These are phyloP conservation scores for Paramecium biaurelia DNA, from an alignment of 73 alveolate genomes.

Conservation along the genomic window DNA sequence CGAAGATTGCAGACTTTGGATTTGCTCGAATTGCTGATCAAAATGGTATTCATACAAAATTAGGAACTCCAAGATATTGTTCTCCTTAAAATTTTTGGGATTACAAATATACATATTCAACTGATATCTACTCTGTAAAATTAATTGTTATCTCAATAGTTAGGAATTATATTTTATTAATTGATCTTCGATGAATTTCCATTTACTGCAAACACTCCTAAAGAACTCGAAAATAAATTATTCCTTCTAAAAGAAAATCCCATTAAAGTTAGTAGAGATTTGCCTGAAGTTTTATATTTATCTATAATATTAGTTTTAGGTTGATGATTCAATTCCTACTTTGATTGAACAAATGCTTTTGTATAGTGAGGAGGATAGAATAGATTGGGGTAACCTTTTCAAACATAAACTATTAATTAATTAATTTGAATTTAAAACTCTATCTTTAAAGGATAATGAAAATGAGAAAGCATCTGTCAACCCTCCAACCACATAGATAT, in stretches of 20 bases:
- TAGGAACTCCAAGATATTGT: not conserved
- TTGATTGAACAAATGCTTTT: not conserved
- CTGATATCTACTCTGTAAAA: not conserved
- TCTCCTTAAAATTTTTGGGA: not conserved
- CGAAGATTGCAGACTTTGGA: not conserved
- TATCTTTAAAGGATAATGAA: no score
- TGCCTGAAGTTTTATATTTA: not conserved
- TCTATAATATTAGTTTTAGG: not conserved
- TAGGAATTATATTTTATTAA: not conserved
- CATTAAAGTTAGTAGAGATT: not conserved
- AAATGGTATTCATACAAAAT: not conserved
- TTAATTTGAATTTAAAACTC: not conserved
- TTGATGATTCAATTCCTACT: not conserved
- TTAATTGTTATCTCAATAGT: not conserved
- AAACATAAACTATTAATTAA: not conserved
- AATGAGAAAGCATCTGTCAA: no score
- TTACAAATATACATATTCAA: not conserved
- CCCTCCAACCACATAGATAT: no score
- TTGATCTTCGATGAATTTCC: not conserved
- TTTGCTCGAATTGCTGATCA: not conserved
- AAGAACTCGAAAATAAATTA: not conserved
- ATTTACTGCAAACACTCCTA: not conserved
- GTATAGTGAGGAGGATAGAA: slow-evolving; percentile 20
- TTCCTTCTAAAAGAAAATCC: not conserved
- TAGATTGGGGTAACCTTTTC: not conserved